These are phyloP conservation scores for Exophiala xenobiotica DNA, from an alignment of 2,329 filamentous ascomycete genomes.

Conservation along the genomic window DNA sequence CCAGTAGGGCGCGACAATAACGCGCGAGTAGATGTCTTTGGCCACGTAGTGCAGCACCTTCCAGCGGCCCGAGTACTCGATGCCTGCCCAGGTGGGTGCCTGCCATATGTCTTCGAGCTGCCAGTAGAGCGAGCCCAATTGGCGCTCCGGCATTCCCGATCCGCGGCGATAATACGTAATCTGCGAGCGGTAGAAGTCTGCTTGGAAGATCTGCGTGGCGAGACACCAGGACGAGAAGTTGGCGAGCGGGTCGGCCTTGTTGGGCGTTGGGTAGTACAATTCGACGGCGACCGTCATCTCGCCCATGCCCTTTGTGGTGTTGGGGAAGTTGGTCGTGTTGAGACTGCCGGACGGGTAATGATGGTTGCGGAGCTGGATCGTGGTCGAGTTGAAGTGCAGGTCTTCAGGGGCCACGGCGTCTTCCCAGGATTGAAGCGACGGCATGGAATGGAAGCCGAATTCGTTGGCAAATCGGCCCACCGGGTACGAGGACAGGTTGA, in stretches of 20 bases:
- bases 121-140: conserved; percentile 63
- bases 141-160: conserved; percentile 56
- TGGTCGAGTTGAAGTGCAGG: conserved; percentile 58
- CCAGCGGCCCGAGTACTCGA: conserved; percentile 64
- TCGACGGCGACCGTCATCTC: conserved; percentile 61
- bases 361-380: conserved; percentile 58
- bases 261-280: conserved; percentile 57
- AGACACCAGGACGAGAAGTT: conserved; percentile 64
- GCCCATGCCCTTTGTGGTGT: conserved; percentile 43
- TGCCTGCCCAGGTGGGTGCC: conserved; percentile 62
- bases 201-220: conserved; percentile 64
- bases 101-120: conserved; percentile 66
- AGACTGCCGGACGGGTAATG: conserved; percentile 56
- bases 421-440: conserved; percentile 58
- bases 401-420: conserved; percentile 53
- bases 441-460: conserved; percentile 65
- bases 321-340: conserved; percentile 47
- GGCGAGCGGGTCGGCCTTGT: conserved; percentile 52
- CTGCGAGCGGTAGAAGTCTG: conserved; percentile 60
- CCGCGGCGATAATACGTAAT: conserved; percentile 63
- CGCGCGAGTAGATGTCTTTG: conserved; percentile 56
- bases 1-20: conserved; percentile 61
- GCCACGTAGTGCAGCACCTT: conserved; percentile 61
- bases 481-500: conserved; percentile 57
- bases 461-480: conserved; percentile 62